These are phyloP conservation scores for Barnettozyma pratensis DNA, from an alignment of 805 yeast genomes.

Conservation along the genomic window DNA sequence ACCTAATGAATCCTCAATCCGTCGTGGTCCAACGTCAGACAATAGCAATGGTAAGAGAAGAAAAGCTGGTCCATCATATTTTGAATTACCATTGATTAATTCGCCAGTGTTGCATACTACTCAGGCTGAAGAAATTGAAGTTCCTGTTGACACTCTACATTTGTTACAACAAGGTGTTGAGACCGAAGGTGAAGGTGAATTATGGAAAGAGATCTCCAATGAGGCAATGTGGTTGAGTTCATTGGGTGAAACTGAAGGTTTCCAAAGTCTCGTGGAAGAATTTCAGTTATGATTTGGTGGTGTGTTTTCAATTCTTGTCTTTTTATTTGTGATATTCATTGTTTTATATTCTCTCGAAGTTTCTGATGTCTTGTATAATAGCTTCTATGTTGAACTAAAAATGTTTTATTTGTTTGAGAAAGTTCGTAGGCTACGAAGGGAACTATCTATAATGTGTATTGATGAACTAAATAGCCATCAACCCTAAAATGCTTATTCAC, in stretches of 20 bases:
- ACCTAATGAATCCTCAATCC: slow-evolving; percentile 14
- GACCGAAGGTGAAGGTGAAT: slow-evolving; percentile 41
- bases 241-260: slow-evolving; percentile 42
- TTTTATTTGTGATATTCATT: too few species aligned
- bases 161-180: slow-evolving; percentile 24
- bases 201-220: slow-evolving; percentile 75
- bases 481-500: background rate
- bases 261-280: slow-evolving; percentile 26
- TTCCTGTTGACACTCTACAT: slow-evolving; percentile 27
- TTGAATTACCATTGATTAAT: background rate
- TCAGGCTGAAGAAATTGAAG: slow-evolving; percentile 15
- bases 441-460: too few species aligned
- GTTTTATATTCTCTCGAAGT: background rate
- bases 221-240: slow-evolving; percentile 62
- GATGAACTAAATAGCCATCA: too few species aligned
- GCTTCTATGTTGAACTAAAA: background rate
- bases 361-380: background rate
- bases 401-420: too few species aligned
- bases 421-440: too few species aligned
- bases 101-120: slow-evolving; percentile 20
- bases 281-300: background rate
- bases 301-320: background rate
- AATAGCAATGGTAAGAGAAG: slow-evolving; percentile 14
- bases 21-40: slow-evolving; percentile 6
- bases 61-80: slow-evolving; percentile 1